Percentiles rank a stretch among this genome's conserved stretches.
phyloP scores from a whole-genome alignment of 768 basidiomycete genomes.

The Mycena haematopus region DNA sequence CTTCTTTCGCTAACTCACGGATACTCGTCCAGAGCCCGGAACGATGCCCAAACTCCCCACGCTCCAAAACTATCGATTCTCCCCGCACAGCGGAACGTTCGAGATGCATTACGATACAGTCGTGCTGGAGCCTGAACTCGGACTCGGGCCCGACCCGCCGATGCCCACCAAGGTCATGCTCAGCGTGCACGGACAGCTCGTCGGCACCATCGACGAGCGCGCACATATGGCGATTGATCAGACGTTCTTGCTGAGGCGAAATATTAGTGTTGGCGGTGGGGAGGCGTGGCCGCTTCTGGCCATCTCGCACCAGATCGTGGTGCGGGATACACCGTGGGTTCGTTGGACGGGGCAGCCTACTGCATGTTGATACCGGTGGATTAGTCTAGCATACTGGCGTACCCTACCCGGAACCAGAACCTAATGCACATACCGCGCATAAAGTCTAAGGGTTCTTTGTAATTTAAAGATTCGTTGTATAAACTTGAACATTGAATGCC shows the following conservation, averaged over 20 bases:
- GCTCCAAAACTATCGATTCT: slow-evolving; percentile 21
- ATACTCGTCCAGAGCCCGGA: slow-evolving; percentile 8
- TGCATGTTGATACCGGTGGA: too few species aligned
- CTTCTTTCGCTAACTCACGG: background rate
- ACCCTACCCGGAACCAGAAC: too few species aligned
- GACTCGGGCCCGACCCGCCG: background rate
- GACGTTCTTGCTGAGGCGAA: slow-evolving; percentile 20
- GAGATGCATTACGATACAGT: slow-evolving; percentile 26
- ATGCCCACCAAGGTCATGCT: slow-evolving; percentile 10
- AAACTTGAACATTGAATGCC: too few species aligned
- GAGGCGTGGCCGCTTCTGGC: slow-evolving; percentile 25
- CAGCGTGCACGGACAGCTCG: slow-evolving; percentile 23
- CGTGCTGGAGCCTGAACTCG: slow-evolving; percentile 17
- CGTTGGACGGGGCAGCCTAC: slow-evolving; percentile 12
- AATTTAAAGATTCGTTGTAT: too few species aligned
- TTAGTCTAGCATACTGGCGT: too few species aligned
- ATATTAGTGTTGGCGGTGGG: background rate
- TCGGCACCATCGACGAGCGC: slow-evolving; percentile 5
- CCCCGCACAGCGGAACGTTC: background rate
- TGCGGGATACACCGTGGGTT: slow-evolving; percentile 27
- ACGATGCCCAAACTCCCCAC: slow-evolving; percentile 23
- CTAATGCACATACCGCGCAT: too few species aligned
- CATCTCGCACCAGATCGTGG: slow-evolving; percentile 21
- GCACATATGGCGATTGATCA: slow-evolving; percentile 25
- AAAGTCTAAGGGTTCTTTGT: too few species aligned